phyloP scores from a whole-genome alignment of 1,139 yeast genomes.

The Suhomyces bolitotheri region DNA sequence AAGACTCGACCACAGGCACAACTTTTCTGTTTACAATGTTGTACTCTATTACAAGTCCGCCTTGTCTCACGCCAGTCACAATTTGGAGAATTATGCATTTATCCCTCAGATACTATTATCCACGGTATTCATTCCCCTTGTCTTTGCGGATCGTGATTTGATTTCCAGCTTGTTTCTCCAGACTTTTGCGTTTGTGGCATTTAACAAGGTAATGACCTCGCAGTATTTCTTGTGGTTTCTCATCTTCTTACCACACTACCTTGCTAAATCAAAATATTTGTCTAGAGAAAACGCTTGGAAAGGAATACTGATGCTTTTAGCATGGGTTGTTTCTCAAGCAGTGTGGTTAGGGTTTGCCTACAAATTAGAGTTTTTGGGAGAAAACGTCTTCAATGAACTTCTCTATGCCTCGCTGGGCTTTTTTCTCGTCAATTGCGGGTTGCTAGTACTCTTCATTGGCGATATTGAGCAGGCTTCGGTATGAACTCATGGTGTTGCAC shows the following conservation, averaged over 20 bases:
- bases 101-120: slow-evolving; percentile 75
- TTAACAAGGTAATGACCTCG: slow-evolving; percentile 92
- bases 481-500: background rate
- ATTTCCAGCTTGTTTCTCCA: slow-evolving; percentile 78
- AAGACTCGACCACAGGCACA: slow-evolving; percentile 90
- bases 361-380: slow-evolving; percentile 77
- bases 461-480: slow-evolving; percentile 36
- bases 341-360: slow-evolving; percentile 81
- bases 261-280: slow-evolving; percentile 46
- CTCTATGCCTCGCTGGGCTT: slow-evolving; percentile 63
- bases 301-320: slow-evolving; percentile 40
- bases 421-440: slow-evolving; percentile 66
- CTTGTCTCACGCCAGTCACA: slow-evolving; percentile 6
- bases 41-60: slow-evolving; percentile 68
- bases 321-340: slow-evolving; percentile 76
- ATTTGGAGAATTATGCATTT: slow-evolving; percentile 61
- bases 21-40: slow-evolving; percentile 84
- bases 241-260: slow-evolving; percentile 74
- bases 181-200: slow-evolving; percentile 85
- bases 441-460: slow-evolving; percentile 57
- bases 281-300: slow-evolving; percentile 22
- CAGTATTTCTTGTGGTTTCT: slow-evolving; percentile 93
- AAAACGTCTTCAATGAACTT: slow-evolving; percentile 61
- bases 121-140: slow-evolving; percentile 58
- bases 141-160: slow-evolving; percentile 53